Evolutionary conservation across 257 asterid genomes (phyloP).

Genomic region (Solanum chilense): DNA sequence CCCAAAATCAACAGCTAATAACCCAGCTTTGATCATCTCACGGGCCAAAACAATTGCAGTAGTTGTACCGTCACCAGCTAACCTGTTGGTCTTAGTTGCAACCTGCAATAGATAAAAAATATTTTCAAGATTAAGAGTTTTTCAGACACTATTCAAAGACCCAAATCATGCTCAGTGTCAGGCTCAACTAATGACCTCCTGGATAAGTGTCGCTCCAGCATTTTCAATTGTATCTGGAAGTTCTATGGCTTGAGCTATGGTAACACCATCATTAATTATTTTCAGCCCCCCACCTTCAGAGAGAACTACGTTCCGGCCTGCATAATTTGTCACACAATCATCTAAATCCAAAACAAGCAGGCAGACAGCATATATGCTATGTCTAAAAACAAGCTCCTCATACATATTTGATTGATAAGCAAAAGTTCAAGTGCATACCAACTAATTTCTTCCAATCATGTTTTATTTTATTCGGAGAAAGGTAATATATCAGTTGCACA

Average conservation of each 20-base stretch:
- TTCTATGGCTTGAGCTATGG: conserved; percentile 88
- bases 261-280: conserved; percentile 90
- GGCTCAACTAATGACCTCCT: conserved; percentile 43
- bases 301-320: conserved; percentile 85
- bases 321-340: not conserved
- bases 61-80: conserved; percentile 94
- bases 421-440: not conserved
- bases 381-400: not conserved
- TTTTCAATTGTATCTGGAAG: conserved; percentile 86
- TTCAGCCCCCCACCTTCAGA: conserved; percentile 52
- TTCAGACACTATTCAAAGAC: not conserved
- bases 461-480: not conserved
- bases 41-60: conserved; percentile 91
- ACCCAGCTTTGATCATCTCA: conserved; percentile 70
- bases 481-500: not conserved
- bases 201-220: conserved; percentile 68
- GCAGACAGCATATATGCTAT: not conserved
- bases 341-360: not conserved
- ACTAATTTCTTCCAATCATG: not conserved
- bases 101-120: conserved; percentile 30
- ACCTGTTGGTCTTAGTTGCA: conserved; percentile 70
- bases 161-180: not conserved
- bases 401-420: not conserved
- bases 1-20: conserved; percentile 76
- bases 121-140: not conserved